Evolutionary conservation across 106 monocot species (phyloP).

Genomic region (Dactylorhiza incarnata): DNA sequence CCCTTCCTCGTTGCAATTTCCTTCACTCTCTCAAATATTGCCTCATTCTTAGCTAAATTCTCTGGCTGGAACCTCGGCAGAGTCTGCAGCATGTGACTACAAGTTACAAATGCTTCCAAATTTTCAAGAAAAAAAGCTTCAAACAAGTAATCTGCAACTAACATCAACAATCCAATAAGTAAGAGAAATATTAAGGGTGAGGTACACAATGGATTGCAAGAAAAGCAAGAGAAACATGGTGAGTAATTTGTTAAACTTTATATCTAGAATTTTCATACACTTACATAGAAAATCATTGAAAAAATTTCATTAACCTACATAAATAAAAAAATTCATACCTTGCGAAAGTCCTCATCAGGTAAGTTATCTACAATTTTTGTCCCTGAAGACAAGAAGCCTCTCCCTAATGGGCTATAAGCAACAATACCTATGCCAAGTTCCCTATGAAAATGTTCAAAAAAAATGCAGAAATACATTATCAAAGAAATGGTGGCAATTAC

Average conservation of each 20-base stretch:
- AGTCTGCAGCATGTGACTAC: background rate
- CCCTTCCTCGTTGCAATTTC: constrained; percentile 28
- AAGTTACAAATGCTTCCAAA: background rate
- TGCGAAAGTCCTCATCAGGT: constrained; percentile 43
- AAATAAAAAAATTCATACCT: constrained; percentile 14
- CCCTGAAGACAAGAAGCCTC: constrained; percentile 62
- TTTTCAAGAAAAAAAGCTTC: background rate
- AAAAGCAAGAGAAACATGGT: no score
- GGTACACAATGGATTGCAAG: no score
- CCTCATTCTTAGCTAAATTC: constrained; percentile 27
- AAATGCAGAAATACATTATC: background rate
- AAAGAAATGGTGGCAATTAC: background rate
- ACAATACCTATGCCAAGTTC: constrained; percentile 93
- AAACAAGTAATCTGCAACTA: no score
- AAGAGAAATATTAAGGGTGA: no score
- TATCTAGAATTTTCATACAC: no score
- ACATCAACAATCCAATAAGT: no score
- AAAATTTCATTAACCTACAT: no score
- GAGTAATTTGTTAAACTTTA: no score
- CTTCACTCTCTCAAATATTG: constrained; percentile 23
- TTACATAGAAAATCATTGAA: no score
- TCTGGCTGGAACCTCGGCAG: constrained; percentile 25
- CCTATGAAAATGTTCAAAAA: constrained; percentile 19
- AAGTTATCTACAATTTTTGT: constrained; percentile 29
- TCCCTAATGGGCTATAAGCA: constrained; percentile 77